Conservation (phyloP, 805 yeast genomes). For the Clavispora vitiphila region DNA sequence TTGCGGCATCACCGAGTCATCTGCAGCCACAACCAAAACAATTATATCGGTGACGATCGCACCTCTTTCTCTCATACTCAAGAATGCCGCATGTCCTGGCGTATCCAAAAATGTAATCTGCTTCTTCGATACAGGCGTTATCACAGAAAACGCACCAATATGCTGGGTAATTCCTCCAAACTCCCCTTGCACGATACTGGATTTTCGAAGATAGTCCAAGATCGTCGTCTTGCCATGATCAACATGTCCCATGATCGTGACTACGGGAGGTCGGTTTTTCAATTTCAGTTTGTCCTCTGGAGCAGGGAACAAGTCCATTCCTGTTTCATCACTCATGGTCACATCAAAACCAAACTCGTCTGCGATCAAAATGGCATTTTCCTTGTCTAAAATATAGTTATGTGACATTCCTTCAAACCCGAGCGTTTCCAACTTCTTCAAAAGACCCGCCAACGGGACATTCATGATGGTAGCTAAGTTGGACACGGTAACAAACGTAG, state of each 20-base stretch:
- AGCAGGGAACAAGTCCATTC: constrained; percentile 54
- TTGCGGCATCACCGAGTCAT: constrained; percentile 97
- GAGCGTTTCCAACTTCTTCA: constrained; percentile 52
- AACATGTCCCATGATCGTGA: constrained; percentile 98
- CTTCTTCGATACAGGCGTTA: constrained; percentile 69
- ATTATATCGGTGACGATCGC: constrained; percentile 92
- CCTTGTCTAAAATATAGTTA: constrained; percentile 78
- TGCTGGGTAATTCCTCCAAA: constrained; percentile 98
- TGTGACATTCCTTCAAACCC: constrained; percentile 73
- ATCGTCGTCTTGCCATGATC: constrained; percentile 98
- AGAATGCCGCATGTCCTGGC: constrained; percentile 96
- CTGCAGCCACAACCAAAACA: constrained; percentile 91
- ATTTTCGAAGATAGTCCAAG: constrained; percentile 77
- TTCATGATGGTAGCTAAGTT: constrained; percentile 70
- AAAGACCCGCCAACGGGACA: constrained; percentile 57
- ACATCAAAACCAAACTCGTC: constrained; percentile 81
- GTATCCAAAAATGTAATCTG: constrained; percentile 89
- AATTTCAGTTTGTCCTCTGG: constrained; percentile 44
- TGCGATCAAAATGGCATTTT: constrained; percentile 80
- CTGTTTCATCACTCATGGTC: constrained; percentile 49
- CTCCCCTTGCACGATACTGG: constrained; percentile 78
- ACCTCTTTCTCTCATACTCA: constrained; percentile 95
- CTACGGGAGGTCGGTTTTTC: constrained; percentile 82
- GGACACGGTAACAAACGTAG: constrained; percentile 73
- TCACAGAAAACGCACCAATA: constrained; percentile 92